Evolutionary conservation across 2,329 filamentous ascomycete genomes (phyloP).

Genomic region (Fusarium tuaranense): DNA sequence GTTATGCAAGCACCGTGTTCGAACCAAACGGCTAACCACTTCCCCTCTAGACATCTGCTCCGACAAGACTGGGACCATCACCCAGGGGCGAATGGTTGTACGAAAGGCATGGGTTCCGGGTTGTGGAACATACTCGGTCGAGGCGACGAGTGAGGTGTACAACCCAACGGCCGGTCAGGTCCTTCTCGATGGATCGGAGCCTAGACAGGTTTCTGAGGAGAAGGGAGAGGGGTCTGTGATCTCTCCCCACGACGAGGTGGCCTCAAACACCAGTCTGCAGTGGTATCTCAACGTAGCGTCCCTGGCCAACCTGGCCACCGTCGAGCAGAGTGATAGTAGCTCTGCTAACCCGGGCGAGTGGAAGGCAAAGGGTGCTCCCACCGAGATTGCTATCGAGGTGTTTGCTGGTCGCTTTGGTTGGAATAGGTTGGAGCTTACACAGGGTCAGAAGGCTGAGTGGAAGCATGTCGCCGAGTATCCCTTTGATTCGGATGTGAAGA

Average conservation of each 20-base stretch:
- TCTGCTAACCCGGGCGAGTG: conserved; percentile 46
- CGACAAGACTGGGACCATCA: conserved; percentile 50
- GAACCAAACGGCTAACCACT: conserved; percentile 1
- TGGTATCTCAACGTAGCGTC: conserved; percentile 68
- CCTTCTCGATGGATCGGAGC: conserved; percentile 26
- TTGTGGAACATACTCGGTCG: conserved; percentile 49
- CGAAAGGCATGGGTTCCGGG: conserved; percentile 47
- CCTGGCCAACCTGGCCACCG: conserved; percentile 70
- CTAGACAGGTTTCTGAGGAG: conserved; percentile 16
- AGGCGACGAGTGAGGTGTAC: conserved; percentile 46
- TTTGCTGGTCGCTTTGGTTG: conserved; percentile 66
- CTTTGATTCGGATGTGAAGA: conserved; percentile 12
- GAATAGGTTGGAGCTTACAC: conserved; percentile 48
- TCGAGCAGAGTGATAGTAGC: conserved; percentile 59
- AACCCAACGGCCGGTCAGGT: conserved; percentile 43
- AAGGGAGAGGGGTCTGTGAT: neutral
- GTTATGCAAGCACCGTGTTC: conserved; percentile 11
- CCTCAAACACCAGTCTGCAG: conserved; percentile 48
- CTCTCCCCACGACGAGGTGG: neutral
- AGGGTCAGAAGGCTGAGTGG: conserved; percentile 44
- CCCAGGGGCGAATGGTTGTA: conserved; percentile 48
- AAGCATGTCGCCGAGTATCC: conserved; percentile 33
- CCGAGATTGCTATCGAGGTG: conserved; percentile 69
- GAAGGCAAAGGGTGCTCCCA: conserved; percentile 61
- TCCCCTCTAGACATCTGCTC: conserved; percentile 44